Percentiles rank a stretch among this genome's conserved stretches.
phyloP scores from a whole-genome alignment of 2,329 filamentous ascomycete species.

The Camillea tinctor region DNA sequence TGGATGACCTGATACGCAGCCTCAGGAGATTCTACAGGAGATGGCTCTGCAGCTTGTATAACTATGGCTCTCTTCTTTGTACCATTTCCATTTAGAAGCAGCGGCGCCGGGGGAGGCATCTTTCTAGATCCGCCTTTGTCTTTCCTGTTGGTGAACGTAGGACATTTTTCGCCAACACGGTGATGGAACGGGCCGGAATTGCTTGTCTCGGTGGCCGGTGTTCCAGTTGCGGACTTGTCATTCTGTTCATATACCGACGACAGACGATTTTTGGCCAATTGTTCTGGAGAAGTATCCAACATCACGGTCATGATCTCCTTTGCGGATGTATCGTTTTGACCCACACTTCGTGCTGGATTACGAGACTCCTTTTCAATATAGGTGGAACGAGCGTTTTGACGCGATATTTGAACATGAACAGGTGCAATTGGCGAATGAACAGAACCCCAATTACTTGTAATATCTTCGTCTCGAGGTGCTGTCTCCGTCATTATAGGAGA shows the following conservation, averaged over 20 bases:
- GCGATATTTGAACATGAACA: slow-evolving; percentile 43
- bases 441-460: slow-evolving; percentile 48
- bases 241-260: slow-evolving; percentile 32
- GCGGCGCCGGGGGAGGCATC: slow-evolving; percentile 55
- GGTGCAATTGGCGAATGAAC: slow-evolving; percentile 48
- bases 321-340: background rate
- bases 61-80: slow-evolving; percentile 44
- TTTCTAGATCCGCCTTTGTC: slow-evolving; percentile 46
- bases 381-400: slow-evolving; percentile 40
- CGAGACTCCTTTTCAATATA: slow-evolving; percentile 36
- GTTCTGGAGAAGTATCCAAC: slow-evolving; percentile 38
- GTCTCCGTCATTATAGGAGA: slow-evolving; percentile 38
- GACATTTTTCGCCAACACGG: slow-evolving; percentile 57
- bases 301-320: slow-evolving; percentile 43
- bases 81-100: slow-evolving; percentile 46
- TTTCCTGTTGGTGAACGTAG: slow-evolving; percentile 57
- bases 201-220: slow-evolving; percentile 13
- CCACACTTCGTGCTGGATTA: slow-evolving; percentile 5
- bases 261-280: slow-evolving; percentile 20
- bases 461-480: slow-evolving; percentile 40
- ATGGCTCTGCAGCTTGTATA: slow-evolving; percentile 48
- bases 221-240: slow-evolving; percentile 15
- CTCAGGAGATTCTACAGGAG: slow-evolving; percentile 52
- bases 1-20: slow-evolving; percentile 50
- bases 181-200: slow-evolving; percentile 46